Evolutionary conservation across 2,329 filamentous ascomycete species (phyloP).

Genomic region (Exophiala dermatitidis): DNA sequence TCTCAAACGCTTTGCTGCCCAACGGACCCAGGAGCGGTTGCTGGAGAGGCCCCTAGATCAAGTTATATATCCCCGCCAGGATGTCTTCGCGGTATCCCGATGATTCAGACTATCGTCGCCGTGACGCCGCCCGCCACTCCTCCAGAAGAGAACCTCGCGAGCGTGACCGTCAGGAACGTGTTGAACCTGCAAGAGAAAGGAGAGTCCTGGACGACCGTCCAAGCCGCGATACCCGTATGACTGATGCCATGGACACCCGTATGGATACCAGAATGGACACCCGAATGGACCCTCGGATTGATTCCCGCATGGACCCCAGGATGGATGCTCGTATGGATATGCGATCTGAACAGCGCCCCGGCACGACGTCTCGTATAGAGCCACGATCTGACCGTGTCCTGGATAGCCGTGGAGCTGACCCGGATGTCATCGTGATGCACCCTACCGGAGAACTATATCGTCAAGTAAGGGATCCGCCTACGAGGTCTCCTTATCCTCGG

Average conservation of each 20-base stretch:
- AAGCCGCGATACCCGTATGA: constrained; percentile 19
- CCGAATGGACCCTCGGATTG: constrained; percentile 8
- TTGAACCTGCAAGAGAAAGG: constrained; percentile 17
- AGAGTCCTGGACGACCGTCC: constrained; percentile 16
- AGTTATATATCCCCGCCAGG: constrained; percentile 13
- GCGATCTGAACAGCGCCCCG: constrained; percentile 16
- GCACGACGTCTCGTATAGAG: constrained; percentile 15
- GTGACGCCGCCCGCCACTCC: constrained; percentile 11
- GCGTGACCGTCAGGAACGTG: constrained; percentile 3
- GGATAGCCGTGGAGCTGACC: constrained; percentile 12
- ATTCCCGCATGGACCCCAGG: constrained; percentile 9
- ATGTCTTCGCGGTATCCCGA: constrained; percentile 22
- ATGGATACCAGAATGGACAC: constrained; percentile 5
- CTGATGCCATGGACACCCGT: constrained; percentile 16
- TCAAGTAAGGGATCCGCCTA: constrained; percentile 10
- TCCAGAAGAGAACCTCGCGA: constrained; percentile 16
- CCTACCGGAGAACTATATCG: constrained; percentile 18
- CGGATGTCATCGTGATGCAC: constrained; percentile 9
- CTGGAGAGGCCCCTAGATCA: constrained; percentile 1
- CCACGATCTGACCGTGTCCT: constrained; percentile 16
- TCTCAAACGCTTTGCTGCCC: constrained; percentile 18
- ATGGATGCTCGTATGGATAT: constrained; percentile 9
- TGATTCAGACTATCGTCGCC: constrained; percentile 20
- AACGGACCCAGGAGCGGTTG: constrained; percentile 14
- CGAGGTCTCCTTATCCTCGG: constrained; percentile 20